Base-by-base conservation (phyloP, 2,329 filamentous ascomycete genomes). In the Periconia sp. region DNA sequence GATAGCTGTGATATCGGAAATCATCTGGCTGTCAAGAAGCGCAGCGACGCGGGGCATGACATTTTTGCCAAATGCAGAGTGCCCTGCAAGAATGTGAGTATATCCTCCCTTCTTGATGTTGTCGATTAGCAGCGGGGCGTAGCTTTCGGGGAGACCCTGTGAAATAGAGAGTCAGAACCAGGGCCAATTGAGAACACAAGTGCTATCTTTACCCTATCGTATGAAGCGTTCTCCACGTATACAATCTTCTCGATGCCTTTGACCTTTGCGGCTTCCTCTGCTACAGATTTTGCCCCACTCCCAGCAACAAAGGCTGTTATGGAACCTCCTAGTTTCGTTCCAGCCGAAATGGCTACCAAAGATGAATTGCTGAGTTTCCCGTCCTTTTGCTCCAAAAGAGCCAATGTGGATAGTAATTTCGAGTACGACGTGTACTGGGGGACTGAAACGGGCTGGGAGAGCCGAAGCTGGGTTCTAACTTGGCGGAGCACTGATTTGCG, bases 41-140 rank as follows among this genome's bases (percentile, higher is more conserved):
- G 94, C 94, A 18, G 94, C 91, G 15, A 97, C 90, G 58, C 94
- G 87, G 40, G 94, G 94, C 77, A 99, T 81, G 44, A 99, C 76
- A 75, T 89, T 95, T 85, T 99, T 99, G 69, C 94, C 94, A 76
- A 99, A 99, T 1, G 94, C 92, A 20, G 92, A 94, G 79, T 97
- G 92, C 51, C 90, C 88, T 40, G 89, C 90, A 66, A 99, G 83
- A 59, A 99, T 84, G 72, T 99, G 94, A 56, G 92, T 96, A 75
- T 92, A 97, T 55, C 88, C 90, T 56, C 91, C 92, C 73, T 94
- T 94, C 79, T 96, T 96, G 76, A 97, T 93, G 76, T 97, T 99
- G 75, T 97, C 93, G 48, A 92, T 89, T 41, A 99, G 81, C 45
- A 99, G 81, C 52, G 92, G 90, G n/a, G 93, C 94, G 71, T 85